phyloP scores from a whole-genome alignment of 495 filamentous ascomycete species.

The Daldinia vernicosa region DNA sequence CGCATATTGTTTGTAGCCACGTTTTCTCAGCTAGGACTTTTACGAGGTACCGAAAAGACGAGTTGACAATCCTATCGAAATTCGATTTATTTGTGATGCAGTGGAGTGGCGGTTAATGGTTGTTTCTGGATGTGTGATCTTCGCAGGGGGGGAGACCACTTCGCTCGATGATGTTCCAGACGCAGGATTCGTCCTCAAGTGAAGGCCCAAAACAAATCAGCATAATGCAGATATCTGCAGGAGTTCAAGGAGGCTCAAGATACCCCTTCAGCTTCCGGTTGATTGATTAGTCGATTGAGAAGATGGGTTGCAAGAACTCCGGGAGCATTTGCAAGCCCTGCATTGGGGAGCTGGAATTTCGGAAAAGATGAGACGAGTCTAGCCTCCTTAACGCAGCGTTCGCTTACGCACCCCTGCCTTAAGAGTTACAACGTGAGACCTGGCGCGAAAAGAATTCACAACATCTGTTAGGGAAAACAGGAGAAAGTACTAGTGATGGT shows the following conservation, averaged over 20 bases:
- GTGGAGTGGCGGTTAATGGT: slow-evolving; percentile 33
- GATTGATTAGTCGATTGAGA: slow-evolving; percentile 22
- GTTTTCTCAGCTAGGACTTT: slow-evolving; percentile 16
- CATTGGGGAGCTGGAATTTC: slow-evolving; percentile 19
- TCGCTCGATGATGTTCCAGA: slow-evolving; percentile 41
- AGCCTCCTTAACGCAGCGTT: slow-evolving; percentile 31
- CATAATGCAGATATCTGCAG: slow-evolving; percentile 39
- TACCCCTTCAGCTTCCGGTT: slow-evolving; percentile 8
- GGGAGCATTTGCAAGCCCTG: slow-evolving; percentile 22
- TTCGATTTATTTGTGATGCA: slow-evolving; percentile 32
- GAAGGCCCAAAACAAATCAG: slow-evolving; percentile 38
- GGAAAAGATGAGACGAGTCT: slow-evolving; percentile 41
- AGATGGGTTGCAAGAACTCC: slow-evolving; percentile 8
- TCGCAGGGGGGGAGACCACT: slow-evolving; percentile 26
- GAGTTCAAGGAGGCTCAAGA: slow-evolving; percentile 40
- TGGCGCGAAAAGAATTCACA: slow-evolving; percentile 33
- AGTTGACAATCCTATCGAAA: slow-evolving; percentile 26
- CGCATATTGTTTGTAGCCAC: slow-evolving; percentile 29
- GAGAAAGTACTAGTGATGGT: slow-evolving; percentile 36
- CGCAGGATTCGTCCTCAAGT: slow-evolving; percentile 38
- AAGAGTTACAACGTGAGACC: slow-evolving; percentile 38
- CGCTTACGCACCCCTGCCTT: slow-evolving; percentile 31
- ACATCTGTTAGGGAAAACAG: slow-evolving; percentile 41
- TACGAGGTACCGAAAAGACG: slow-evolving; percentile 20
- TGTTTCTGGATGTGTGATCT: slow-evolving; percentile 46